Base-by-base conservation (phyloP, 352 stramenopile genomes). In the Pythium monospermum region DNA sequence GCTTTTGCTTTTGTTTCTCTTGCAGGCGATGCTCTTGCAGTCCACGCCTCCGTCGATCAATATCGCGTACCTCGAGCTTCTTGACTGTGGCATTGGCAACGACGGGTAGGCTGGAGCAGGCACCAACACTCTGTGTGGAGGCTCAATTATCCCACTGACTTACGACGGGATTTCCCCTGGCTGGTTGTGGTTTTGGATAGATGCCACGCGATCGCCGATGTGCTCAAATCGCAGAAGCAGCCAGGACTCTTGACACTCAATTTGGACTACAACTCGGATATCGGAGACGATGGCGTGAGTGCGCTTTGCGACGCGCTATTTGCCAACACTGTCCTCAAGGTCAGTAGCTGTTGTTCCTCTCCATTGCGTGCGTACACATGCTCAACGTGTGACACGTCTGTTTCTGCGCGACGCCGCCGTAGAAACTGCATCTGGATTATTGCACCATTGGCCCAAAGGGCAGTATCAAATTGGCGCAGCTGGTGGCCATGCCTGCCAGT, bases 361-460 rank as follows among this genome's bases (percentile, higher is more conserved):
- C 54, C 33, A n/a, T 23, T 39, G 36, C n/a, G 6, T 4, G 3
- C n/a, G n/a, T n/a, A n/a, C n/a, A n/a, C n/a, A n/a, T n/a, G n/a
- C 30, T 35, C 8, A 8, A 8, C 13, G 30, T 35, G 13, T 35
- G 8, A 35, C 30, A 35, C 30, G 13, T 13, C 30, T 35, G 7
- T 13, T 35, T 13, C 30, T 35, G 7, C 8, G 7, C 30, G 13
- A 35, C 7, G 8, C 30, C 30, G 13, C 13, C 30, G n/a, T 35
- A 86, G 74, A 75, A 92, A 74, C 53, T 92, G 30, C 66, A 88
- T 26, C 56, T 92, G n/a, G 76, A 88, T 43, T 92, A 82, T 59
- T 92, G 81, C 43, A 51, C 35, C 31, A 61, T 90, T 13, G 59
- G 74, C 0, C 41, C 61, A 0, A 51, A 61, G 1, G 73, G 74